Percentiles rank a stretch among this genome's conserved stretches.
These are phyloP conservation scores for Trichoderma asperellum DNA, from an alignment of 2,329 filamentous ascomycete genomes.

Conservation along the genomic window DNA sequence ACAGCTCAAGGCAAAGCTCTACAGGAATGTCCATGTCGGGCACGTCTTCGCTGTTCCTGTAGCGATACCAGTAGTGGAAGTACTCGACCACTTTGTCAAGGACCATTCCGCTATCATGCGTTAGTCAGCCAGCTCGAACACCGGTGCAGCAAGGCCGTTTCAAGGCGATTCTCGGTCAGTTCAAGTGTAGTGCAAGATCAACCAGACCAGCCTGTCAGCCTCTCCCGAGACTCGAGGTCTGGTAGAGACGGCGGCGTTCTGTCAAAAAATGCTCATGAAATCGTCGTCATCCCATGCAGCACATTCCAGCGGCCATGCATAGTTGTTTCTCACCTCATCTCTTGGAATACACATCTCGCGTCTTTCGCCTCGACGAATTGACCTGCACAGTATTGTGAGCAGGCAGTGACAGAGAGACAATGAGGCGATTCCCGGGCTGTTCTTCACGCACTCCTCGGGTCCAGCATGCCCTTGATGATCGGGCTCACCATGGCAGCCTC, in stretches of 20 bases:
- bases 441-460: conserved; percentile 61
- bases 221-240: conserved; percentile 36
- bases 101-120: conserved; percentile 63
- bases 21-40: conserved; percentile 81
- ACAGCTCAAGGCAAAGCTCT: conserved; percentile 75
- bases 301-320: not conserved
- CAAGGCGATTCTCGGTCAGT: conserved; percentile 49
- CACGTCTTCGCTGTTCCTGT: conserved; percentile 71
- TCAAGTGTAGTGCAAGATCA: conserved; percentile 67
- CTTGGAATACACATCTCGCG: conserved; percentile 68
- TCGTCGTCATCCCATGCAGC: conserved; percentile 42
- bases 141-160: conserved; percentile 4
- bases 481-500: conserved; percentile 72
- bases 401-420: conserved; percentile 9
- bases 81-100: conserved; percentile 84
- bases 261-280: conserved; percentile 38
- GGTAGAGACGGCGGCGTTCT: conserved; percentile 55
- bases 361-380: conserved; percentile 67
- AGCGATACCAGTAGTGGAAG: conserved; percentile 79
- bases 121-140: conserved; percentile 25
- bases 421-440: conserved; percentile 2
- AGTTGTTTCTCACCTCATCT: conserved; percentile 67
- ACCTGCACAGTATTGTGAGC: conserved; percentile 47
- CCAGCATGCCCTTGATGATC: conserved; percentile 75
- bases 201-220: conserved; percentile 45